These are phyloP conservation scores for Coffea canephora DNA, from an alignment of 257 asterid genomes.

Conservation along the genomic window DNA sequence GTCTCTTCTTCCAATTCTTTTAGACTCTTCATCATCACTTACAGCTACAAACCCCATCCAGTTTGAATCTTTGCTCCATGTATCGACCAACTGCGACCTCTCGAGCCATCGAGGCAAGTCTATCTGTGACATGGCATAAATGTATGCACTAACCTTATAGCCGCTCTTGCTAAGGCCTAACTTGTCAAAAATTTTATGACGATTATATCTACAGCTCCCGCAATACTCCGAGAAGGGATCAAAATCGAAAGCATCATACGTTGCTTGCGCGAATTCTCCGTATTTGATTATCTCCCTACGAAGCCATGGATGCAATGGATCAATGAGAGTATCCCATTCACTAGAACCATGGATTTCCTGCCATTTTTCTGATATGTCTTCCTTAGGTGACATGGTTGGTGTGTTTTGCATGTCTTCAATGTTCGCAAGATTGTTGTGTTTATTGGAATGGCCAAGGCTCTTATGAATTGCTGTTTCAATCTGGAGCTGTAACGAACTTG, in stretches of 20 bases:
- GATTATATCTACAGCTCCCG: conserved; percentile 62
- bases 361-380: conserved; percentile 53
- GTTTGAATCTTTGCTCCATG: conserved; percentile 76
- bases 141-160: conserved; percentile 49
- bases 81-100: conserved; percentile 40
- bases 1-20: conserved; percentile 65
- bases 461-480: not conserved
- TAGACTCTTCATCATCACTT: conserved; percentile 55
- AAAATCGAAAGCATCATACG: conserved; percentile 69
- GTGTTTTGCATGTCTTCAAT: not conserved
- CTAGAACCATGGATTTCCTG: conserved; percentile 51
- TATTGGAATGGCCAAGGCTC: not conserved
- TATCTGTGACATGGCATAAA: conserved; percentile 66
- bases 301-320: conserved; percentile 66
- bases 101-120: conserved; percentile 69
- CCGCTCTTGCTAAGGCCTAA: conserved; percentile 46
- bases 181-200: conserved; percentile 40
- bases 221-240: conserved; percentile 63
- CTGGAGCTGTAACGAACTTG: not conserved
- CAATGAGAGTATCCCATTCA: conserved; percentile 63
- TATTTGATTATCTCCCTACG: conserved; percentile 64
- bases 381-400: conserved; percentile 47
- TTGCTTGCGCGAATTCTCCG: conserved; percentile 79
- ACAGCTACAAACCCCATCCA: conserved; percentile 83
- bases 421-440: not conserved